A percentile compares a stretch with the other conserved stretches of the same genome.
These are phyloP conservation scores for Clarireedia sp. DNA, from an alignment of 2,329 filamentous ascomycete species.

Conservation along the genomic window DNA sequence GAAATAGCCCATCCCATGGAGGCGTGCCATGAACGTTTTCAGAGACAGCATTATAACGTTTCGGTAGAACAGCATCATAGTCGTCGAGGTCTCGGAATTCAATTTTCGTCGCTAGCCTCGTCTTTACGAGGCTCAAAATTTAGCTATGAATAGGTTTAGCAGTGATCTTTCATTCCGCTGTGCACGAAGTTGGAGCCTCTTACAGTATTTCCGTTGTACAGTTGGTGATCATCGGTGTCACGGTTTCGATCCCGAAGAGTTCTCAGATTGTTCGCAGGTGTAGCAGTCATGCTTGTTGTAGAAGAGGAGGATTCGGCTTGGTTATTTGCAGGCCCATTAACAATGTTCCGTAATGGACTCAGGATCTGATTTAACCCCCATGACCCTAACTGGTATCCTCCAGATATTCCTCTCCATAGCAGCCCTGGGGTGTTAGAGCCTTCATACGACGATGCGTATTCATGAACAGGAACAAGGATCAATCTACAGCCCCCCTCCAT, in stretches of 20 bases:
- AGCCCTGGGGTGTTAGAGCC: slow-evolving; percentile 20
- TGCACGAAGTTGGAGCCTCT: slow-evolving; percentile 11
- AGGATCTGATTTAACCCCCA: slow-evolving; percentile 36
- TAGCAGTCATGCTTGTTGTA: slow-evolving; percentile 14
- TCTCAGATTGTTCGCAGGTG: slow-evolving; percentile 35
- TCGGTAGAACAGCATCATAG: neutral
- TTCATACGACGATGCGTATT: slow-evolving; percentile 51
- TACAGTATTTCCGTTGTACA: slow-evolving; percentile 91
- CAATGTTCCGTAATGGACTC: slow-evolving; percentile 35
- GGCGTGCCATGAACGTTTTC: neutral
- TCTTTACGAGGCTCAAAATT: slow-evolving; percentile 27
- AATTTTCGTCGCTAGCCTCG: slow-evolving; percentile 21
- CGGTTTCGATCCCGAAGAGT: slow-evolving; percentile 48
- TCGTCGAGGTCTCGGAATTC: neutral
- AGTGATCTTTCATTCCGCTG: neutral
- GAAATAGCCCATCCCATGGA: too few species aligned
- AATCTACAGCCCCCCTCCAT: slow-evolving; percentile 33
- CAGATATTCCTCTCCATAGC: slow-evolving; percentile 33
- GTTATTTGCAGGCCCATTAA: slow-evolving; percentile 21
- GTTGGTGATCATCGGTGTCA: slow-evolving; percentile 53
- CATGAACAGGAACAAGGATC: slow-evolving; percentile 65
- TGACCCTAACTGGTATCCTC: slow-evolving; percentile 31
- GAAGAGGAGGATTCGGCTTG: neutral
- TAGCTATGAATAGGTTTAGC: slow-evolving; percentile 16
- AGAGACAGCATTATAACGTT: neutral